Base-by-base conservation (phyloP, 2,329 filamentous ascomycete species). In the Cladosporium halotolerans region DNA sequence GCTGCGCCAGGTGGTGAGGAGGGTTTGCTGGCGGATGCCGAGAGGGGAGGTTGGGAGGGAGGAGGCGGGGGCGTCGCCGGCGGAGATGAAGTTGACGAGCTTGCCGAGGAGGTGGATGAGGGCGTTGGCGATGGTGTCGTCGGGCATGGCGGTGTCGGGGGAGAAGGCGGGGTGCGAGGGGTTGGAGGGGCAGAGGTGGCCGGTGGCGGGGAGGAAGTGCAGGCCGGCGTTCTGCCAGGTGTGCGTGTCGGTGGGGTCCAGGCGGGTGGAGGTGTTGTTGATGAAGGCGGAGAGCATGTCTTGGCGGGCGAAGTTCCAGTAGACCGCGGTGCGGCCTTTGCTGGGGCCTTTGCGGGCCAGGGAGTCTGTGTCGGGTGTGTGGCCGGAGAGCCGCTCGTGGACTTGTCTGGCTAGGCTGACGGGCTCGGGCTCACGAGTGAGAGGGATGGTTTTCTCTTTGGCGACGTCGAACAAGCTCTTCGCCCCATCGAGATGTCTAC, bases 271-370 rank as follows among this genome's bases (percentile, higher is more conserved):
- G 10, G 74, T 76, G 61, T 82, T 79, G 59, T 84, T 83, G 60
- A 85, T 81, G 59, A 79, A 84, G 49, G 82, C 82, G 61, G 80
- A 78, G 31, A 85, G 70, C 69, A 84, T 82, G 58, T 85, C 82
- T 60, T 85, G 82, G 19, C 82, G 72, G 13, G 82, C 82, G 64
- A 85, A 82, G 58, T 84, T 84, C 82, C 82, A 85, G 62, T 85
- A 85, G 0, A 80, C 81, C 6, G 82, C 81, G 63, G 72, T 76
- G 16, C 81, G 74, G 9, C 74, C 79, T 62, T 78, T 77, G 3
- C 77, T 81, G 2, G 79, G 74, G n/a, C 69, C 68, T 3, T 55
- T 52, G 60, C 33, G 18, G 63, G 36, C n/a, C 3, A 33, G 38
- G 8, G 56, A 55, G 13, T 14, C 40, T 10, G 42, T 41, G 13